phyloP scores from a whole-genome alignment of 192 early-diverging fungal genomes.

The Coemansia sp. region DNA sequence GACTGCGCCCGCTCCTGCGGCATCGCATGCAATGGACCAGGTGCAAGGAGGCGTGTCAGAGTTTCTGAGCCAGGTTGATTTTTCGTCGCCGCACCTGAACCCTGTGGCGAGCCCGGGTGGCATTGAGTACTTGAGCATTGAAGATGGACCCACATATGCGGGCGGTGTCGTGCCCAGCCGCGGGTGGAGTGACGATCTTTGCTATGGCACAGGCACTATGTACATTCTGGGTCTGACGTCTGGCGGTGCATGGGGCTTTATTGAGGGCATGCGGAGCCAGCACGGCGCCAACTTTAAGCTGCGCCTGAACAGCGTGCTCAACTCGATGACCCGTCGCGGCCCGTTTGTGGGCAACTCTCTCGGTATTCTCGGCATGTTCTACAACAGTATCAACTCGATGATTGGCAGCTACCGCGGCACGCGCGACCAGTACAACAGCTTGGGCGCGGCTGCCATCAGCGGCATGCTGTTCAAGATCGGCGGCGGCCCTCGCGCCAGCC shows the following conservation, averaged over 20 bases:
- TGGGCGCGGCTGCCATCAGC: slow-evolving; percentile 68
- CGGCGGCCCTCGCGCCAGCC: slow-evolving; percentile 57
- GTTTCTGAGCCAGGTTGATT: slow-evolving; percentile 45
- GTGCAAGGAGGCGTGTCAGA: slow-evolving; percentile 45
- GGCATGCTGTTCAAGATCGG: slow-evolving; percentile 73
- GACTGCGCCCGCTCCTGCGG: neutral
- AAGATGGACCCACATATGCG: slow-evolving; percentile 37
- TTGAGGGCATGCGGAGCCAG: slow-evolving; percentile 67
- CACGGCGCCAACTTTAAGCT: slow-evolving; percentile 63
- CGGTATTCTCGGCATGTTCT: slow-evolving; percentile 77
- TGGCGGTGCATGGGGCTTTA: slow-evolving; percentile 72
- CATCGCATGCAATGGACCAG: slow-evolving; percentile 18
- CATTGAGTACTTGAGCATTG: slow-evolving; percentile 49
- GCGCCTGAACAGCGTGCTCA: slow-evolving; percentile 75
- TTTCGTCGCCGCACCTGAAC: slow-evolving; percentile 34
- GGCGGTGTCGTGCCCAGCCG: slow-evolving; percentile 64
- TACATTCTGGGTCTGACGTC: slow-evolving; percentile 68
- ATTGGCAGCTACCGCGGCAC: slow-evolving; percentile 60
- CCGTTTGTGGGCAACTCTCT: slow-evolving; percentile 78
- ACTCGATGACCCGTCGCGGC: slow-evolving; percentile 78
- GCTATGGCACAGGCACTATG: slow-evolving; percentile 77
- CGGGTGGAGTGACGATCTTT: slow-evolving; percentile 75
- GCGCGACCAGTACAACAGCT: slow-evolving; percentile 63
- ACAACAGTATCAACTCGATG: slow-evolving; percentile 68
- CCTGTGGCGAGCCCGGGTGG: slow-evolving; percentile 27